phyloP scores from a whole-genome alignment of 495 filamentous ascomycete species.

The Symbiotaphrina buchneri region DNA sequence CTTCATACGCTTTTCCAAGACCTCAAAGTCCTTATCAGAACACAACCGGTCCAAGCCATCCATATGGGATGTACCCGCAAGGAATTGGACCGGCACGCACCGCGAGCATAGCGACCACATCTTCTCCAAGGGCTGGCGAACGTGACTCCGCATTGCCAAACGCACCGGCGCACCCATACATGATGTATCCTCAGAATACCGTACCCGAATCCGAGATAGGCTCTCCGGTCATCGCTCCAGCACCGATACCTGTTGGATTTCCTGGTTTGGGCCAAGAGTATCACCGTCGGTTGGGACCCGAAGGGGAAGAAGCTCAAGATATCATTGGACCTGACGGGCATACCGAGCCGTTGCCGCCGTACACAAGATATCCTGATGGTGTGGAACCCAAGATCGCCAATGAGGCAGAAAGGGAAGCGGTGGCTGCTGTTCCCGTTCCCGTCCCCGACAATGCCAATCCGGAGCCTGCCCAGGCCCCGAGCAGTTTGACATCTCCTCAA shows the following conservation, averaged over 20 bases:
- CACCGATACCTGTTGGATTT: constrained; percentile 48
- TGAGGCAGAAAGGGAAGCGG: constrained; percentile 11
- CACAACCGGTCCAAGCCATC: constrained; percentile 54
- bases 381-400: constrained; percentile 11
- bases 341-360: constrained; percentile 75
- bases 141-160: constrained; percentile 10
- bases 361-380: constrained; percentile 53
- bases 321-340: constrained; percentile 81
- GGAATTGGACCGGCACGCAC: constrained; percentile 38
- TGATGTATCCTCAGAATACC: constrained; percentile 6
- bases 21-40: constrained; percentile 36
- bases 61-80: constrained; percentile 71
- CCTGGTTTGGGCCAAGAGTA: constrained; percentile 38
- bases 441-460: background rate
- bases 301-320: constrained; percentile 67
- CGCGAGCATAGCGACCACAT: constrained; percentile 39
- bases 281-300: constrained; percentile 47
- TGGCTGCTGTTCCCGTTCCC: background rate
- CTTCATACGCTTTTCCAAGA: no score
- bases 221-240: background rate
- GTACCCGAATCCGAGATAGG: background rate
- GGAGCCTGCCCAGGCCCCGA: background rate
- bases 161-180: constrained; percentile 7
- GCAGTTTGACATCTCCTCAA: constrained; percentile 10
- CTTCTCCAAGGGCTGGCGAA: constrained; percentile 20